These are phyloP conservation scores for Scheffersomyces coipomensis DNA, from an alignment of 805 yeast species.

Conservation along the genomic window DNA sequence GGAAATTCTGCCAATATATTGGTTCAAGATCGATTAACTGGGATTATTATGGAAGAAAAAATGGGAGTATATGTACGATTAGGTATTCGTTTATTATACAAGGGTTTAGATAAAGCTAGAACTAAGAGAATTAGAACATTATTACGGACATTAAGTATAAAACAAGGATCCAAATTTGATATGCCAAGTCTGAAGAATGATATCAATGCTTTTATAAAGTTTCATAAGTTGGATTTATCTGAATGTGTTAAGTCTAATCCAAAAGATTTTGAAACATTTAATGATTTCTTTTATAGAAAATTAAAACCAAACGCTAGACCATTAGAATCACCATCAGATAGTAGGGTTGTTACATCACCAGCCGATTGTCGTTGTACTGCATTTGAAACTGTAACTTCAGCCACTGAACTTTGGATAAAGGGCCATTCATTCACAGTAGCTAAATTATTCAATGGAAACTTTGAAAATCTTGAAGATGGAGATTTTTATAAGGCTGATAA, in stretches of 20 bases:
- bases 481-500: conserved; percentile 31
- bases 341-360: conserved; percentile 61
- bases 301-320: conserved; percentile 71
- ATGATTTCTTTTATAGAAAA: conserved; percentile 84
- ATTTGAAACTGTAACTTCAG: conserved; percentile 55
- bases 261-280: conserved; percentile 63
- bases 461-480: conserved; percentile 40
- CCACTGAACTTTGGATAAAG: conserved; percentile 86
- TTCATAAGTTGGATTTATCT: conserved; percentile 73
- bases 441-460: conserved; percentile 53
- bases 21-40: conserved; percentile 89
- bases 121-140: conserved; percentile 57
- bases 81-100: conserved; percentile 82
- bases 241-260: conserved; percentile 59
- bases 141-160: conserved; percentile 63
- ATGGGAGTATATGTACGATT: conserved; percentile 85
- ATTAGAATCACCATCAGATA: conserved; percentile 54
- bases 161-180: conserved; percentile 86
- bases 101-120: conserved; percentile 65
- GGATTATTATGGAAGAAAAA: conserved; percentile 87
- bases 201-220: conserved; percentile 75
- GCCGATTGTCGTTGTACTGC: conserved; percentile 87
- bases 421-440: conserved; percentile 71
- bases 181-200: conserved; percentile 60
- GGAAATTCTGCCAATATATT: conserved; percentile 90